Conservation (phyloP, 768 basidiomycete species). For the Suillus paluster region DNA sequence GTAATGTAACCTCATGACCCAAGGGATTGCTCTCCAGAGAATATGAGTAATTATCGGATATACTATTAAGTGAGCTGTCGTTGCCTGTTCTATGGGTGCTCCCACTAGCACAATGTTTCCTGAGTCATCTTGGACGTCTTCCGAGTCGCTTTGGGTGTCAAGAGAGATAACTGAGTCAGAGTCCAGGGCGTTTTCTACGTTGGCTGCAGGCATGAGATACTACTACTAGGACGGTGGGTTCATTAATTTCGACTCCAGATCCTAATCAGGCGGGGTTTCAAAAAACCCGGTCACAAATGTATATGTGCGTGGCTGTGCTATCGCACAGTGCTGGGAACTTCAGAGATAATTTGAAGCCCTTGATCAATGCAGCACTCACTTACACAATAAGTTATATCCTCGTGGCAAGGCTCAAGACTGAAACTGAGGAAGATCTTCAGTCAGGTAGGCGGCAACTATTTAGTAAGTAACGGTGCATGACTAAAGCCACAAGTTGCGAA, state of each 20-base stretch:
- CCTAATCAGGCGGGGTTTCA: no score
- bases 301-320: no score
- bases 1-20: slow-evolving; percentile 9
- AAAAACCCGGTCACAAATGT: no score
- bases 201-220: slow-evolving; percentile 4
- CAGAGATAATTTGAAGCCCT: no score
- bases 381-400: no score
- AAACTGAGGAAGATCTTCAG: no score
- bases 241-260: not conserved
- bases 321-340: no score
- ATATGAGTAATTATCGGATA: not conserved
- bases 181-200: not conserved
- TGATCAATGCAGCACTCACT: no score
- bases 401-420: no score
- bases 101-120: not conserved
- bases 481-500: no score
- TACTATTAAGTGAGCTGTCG: not conserved
- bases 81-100: slow-evolving; percentile 12
- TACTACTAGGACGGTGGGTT: not conserved
- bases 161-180: not conserved
- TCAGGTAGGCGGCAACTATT: no score
- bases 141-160: not conserved
- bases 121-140: not conserved
- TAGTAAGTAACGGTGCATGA: no score
- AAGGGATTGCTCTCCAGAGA: slow-evolving; percentile 8